These are phyloP conservation scores for Lyophyllum decastes DNA, from an alignment of 768 basidiomycete species.

Conservation along the genomic window DNA sequence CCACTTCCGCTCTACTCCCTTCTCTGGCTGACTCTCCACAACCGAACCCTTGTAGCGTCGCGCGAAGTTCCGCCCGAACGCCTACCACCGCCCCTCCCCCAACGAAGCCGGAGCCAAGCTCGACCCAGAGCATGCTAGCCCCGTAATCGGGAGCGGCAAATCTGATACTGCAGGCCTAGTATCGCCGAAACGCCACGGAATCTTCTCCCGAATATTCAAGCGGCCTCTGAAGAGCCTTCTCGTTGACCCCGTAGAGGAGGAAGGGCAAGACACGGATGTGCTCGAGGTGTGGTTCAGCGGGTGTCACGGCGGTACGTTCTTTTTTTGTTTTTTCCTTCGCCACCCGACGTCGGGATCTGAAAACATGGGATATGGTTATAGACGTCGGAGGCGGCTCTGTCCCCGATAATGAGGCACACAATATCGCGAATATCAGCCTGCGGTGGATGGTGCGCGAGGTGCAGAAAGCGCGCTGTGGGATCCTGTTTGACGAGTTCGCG, in stretches of 20 bases:
- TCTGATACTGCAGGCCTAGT: constrained; percentile 6
- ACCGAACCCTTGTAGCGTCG: constrained; percentile 47
- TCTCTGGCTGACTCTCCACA: background rate
- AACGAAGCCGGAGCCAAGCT: constrained; percentile 17
- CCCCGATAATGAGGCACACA: constrained; percentile 38
- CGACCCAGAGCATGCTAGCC: constrained; percentile 29
- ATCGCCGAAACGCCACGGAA: constrained; percentile 3
- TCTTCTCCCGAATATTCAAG: constrained; percentile 7
- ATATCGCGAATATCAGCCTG: constrained; percentile 62
- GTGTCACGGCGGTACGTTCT: constrained; percentile 61
- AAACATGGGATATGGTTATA: no score
- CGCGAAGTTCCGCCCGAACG: constrained; percentile 63
- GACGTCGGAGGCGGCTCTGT: constrained; percentile 74
- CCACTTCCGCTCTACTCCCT: background rate
- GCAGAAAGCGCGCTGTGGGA: constrained; percentile 54
- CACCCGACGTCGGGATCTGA: no score
- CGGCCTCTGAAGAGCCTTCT: constrained; percentile 2
- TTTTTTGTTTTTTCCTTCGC: background rate
- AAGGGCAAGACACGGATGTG: constrained; percentile 42
- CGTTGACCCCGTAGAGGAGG: constrained; percentile 3
- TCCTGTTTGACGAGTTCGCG: constrained; percentile 54
- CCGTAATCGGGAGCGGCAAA: constrained; percentile 2
- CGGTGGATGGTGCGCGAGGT: constrained; percentile 82
- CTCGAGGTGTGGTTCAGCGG: constrained; percentile 84
- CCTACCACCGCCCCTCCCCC: constrained; percentile 52